Evolutionary conservation across 2,329 filamentous ascomycete genomes (phyloP).

Genomic region (Leptographium lundbergii): DNA sequence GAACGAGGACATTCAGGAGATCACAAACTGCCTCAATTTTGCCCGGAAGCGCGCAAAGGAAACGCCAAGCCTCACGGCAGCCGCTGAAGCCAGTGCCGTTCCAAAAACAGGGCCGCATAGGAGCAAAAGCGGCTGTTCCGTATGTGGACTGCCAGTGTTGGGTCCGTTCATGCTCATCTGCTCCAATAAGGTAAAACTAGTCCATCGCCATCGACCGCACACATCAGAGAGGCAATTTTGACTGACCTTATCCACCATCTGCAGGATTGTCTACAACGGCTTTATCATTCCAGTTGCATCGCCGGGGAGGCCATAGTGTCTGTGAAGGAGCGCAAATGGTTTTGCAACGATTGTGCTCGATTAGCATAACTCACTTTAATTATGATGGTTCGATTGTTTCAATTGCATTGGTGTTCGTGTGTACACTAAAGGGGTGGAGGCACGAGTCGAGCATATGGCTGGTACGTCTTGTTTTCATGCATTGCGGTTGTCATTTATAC

Average conservation of each 20-base stretch:
- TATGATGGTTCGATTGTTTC: neutral
- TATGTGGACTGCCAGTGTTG: conserved; percentile 35
- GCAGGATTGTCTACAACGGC: conserved; percentile 28
- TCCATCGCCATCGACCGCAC: neutral
- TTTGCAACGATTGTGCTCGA: conserved; percentile 28
- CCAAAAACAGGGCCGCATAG: conserved; percentile 19
- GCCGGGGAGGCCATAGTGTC: conserved; percentile 22
- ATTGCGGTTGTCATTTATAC: neutral
- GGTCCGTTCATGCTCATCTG: conserved; percentile 36
- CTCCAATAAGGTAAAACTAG: conserved; percentile 29
- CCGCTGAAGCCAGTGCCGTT: neutral
- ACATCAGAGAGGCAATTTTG: neutral
- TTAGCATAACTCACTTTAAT: conserved; percentile 1
- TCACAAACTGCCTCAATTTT: conserved; percentile 21
- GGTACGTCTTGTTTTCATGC: neutral
- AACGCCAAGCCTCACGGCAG: conserved; percentile 5
- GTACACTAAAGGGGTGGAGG: neutral
- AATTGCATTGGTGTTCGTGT: neutral
- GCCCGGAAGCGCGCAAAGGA: conserved; percentile 18
- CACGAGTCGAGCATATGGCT: neutral
- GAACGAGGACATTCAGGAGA: conserved; percentile 27
- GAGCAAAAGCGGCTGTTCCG: conserved; percentile 30
- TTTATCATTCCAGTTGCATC: conserved; percentile 39
- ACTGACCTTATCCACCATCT: neutral
- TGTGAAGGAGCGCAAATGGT: conserved; percentile 20